phyloP scores from a whole-genome alignment of 2,329 filamentous ascomycete genomes.

The Malbranchea zuffiana region DNA sequence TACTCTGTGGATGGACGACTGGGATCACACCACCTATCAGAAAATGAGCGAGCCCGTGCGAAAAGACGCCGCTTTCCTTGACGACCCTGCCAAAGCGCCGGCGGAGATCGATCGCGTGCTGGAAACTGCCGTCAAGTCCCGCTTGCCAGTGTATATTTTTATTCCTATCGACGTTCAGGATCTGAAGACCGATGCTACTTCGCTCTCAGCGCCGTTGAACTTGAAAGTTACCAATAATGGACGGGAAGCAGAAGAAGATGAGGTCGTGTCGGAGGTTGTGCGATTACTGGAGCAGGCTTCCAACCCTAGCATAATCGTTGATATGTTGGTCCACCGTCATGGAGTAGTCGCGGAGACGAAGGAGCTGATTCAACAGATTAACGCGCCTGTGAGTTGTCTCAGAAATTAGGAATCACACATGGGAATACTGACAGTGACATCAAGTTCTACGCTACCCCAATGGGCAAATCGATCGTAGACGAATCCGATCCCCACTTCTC shows the following conservation, averaged over 20 bases:
- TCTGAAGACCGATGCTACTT: conserved; percentile 12
- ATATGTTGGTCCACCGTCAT: conserved; percentile 12
- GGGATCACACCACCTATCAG: conserved; percentile 18
- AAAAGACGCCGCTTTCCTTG: conserved; percentile 17
- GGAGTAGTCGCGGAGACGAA: conserved; percentile 9
- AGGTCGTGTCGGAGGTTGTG: conserved; percentile 12
- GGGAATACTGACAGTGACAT: conserved; percentile 1
- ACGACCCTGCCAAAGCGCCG: conserved; percentile 17
- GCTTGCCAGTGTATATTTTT: conserved; percentile 19
- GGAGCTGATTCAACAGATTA: conserved; percentile 11
- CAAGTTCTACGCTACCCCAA: conserved; percentile 12
- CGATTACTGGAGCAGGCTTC: conserved; percentile 10
- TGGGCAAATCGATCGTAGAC: conserved; percentile 14
- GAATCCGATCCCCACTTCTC: conserved; percentile 12
- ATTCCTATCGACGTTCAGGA: conserved; percentile 18
- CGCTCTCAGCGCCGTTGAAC: conserved; percentile 11
- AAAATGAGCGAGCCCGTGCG: conserved; percentile 17
- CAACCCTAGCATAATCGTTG: conserved; percentile 12
- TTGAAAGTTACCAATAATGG: conserved; percentile 11
- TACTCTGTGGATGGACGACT: conserved; percentile 21
- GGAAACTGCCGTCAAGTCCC: conserved; percentile 15
- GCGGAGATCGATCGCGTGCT: conserved; percentile 19
- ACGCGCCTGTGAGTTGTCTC: conserved; percentile 10
- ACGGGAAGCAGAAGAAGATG: conserved; percentile 13
- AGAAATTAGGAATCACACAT: not conserved